These are phyloP conservation scores for Thermomucor indicae-seudaticae DNA, from an alignment of 371 early-diverging fungal species.

Conservation along the genomic window DNA sequence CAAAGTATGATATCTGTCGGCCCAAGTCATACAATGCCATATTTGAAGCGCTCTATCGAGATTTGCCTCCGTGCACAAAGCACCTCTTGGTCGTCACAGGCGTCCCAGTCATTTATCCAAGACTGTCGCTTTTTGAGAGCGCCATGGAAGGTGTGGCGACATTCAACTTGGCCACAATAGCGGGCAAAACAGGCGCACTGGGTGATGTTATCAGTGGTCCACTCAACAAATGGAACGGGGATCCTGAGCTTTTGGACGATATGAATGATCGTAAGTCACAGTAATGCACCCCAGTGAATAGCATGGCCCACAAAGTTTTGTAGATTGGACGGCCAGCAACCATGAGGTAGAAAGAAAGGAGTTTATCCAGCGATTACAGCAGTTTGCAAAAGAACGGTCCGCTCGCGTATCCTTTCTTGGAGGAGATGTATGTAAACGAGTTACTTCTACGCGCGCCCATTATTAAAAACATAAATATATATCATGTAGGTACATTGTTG, in stretches of 20 bases:
- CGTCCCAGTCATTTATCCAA: constrained; percentile 74
- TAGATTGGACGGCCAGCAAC: constrained; percentile 65
- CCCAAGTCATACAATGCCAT: constrained; percentile 57
- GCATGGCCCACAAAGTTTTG: background rate
- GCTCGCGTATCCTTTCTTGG: constrained; percentile 77
- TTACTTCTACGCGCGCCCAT: background rate
- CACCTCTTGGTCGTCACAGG: constrained; percentile 71
- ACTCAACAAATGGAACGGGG: constrained; percentile 64
- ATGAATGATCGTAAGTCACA: constrained; percentile 63
- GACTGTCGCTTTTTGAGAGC: constrained; percentile 62
- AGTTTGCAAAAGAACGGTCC: constrained; percentile 50
- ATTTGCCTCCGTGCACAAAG: constrained; percentile 36
- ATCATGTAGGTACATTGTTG: constrained; percentile 56
- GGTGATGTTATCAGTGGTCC: constrained; percentile 35
- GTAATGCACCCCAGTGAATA: background rate
- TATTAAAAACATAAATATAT: background rate
- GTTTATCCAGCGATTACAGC: constrained; percentile 64
- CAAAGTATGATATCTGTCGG: constrained; percentile 57
- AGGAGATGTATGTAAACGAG: constrained; percentile 59
- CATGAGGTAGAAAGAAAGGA: constrained; percentile 68
- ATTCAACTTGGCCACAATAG: constrained; percentile 29
- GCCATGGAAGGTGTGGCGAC: constrained; percentile 43
- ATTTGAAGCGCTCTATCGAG: constrained; percentile 43
- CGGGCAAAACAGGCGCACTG: constrained; percentile 28
- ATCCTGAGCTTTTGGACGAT: constrained; percentile 80